phyloP scores from a whole-genome alignment of 78 protist genomes.

The Creolimax fragrantissima region DNA sequence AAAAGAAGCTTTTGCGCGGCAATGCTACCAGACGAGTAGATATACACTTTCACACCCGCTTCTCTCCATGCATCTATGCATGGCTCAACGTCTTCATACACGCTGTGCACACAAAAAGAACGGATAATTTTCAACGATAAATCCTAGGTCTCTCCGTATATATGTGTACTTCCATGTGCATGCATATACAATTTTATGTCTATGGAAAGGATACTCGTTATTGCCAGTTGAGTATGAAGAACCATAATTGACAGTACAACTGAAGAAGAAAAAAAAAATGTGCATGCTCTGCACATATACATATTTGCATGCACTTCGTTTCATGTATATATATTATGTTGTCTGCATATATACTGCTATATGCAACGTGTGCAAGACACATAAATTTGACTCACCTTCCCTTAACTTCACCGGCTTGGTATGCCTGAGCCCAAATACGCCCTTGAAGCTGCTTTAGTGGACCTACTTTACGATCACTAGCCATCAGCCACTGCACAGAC shows the following conservation, averaged over 20 bases:
- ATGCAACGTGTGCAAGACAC: no score
- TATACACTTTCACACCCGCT: slow-evolving; percentile 26
- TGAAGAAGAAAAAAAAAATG: no score
- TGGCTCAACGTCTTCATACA: slow-evolving; percentile 56
- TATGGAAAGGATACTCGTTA: no score
- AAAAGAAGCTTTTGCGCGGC: slow-evolving; percentile 74
- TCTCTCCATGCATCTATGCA: slow-evolving; percentile 32
- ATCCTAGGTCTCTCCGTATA: not conserved
- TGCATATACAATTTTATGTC: not conserved
- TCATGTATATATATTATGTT: no score
- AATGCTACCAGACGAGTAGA: slow-evolving; percentile 59
- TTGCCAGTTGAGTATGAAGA: no score
- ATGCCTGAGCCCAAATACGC: slow-evolving; percentile 65
- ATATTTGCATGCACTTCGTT: no score
- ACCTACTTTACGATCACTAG: slow-evolving; percentile 56
- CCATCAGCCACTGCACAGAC: slow-evolving; percentile 30
- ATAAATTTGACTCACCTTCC: slow-evolving; percentile 31
- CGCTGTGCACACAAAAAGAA: not conserved
- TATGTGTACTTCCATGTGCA: not conserved
- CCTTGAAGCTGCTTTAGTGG: slow-evolving; percentile 74
- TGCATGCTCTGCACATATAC: no score
- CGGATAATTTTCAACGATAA: not conserved
- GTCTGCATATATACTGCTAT: no score
- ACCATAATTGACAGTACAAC: no score
- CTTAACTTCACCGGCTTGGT: slow-evolving; percentile 33